Evolutionary conservation across 2,329 filamentous ascomycete genomes (phyloP), one percentile per base, ranked within the genome.

Genomic region (Aspergillus jensenii): DNA sequence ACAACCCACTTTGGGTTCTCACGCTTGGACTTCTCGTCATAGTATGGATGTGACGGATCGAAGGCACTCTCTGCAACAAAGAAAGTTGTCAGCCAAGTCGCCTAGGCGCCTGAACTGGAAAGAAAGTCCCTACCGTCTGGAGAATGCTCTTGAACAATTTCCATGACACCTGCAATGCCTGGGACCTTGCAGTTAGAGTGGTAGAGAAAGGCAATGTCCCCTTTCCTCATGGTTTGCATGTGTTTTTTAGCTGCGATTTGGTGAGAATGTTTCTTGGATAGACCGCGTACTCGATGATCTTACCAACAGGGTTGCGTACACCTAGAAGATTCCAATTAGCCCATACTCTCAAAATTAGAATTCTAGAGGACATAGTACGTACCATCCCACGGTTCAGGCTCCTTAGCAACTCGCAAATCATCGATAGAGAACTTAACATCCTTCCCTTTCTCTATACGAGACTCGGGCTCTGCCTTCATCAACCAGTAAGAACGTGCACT

Each of bases 391-490:
- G 90, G 88, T 70, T 98, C 93, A 2, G 93, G 91, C 67, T 85
- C 83, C 0, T 80, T 86, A 68, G 86, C 89, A 0, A 85, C 83
- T 14, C 84, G 83, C 37, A 99, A 78, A 71, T 98, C 93, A 68
- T 98, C 92, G 68, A 99, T 97, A 1, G 92, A 96, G 76, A 98
- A 99, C 65, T 87, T 89, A 46, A 97, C 91, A 71, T 98, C 93
- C 51, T 90, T 80, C 1, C 92, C 93, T 55, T 92, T 93, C 72
- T 96, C 91, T 15, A 92, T 78, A 6, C 95, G 88, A 4, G 91
- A 86, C 67, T 96, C 90, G 0, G 95, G 93, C 76, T 99, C 90
- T 0, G 90, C 90, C 77, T 93, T 95, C 83, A 95, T 84, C 33
- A 95, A 82, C 90, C 90, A 93, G 74, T 89, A 92, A 74, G 81